Percentiles rank a stretch among this genome's conserved stretches.
phyloP scores from a whole-genome alignment of 2,329 filamentous ascomycete genomes.

The Coniochaeta sp. region DNA sequence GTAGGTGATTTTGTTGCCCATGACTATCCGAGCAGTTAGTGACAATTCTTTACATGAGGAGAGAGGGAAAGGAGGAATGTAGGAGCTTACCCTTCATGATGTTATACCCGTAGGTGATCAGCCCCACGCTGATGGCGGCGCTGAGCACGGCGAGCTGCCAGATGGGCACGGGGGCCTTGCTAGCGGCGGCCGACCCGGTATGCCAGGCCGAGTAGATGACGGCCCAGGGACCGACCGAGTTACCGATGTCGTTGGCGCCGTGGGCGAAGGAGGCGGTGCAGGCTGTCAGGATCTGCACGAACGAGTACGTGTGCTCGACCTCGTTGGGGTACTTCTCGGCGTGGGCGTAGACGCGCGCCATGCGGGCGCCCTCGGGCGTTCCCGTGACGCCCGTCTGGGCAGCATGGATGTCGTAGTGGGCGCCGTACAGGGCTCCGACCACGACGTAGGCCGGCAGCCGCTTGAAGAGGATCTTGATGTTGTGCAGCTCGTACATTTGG shows the following conservation, averaged over 20 bases:
- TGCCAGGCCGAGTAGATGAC: constrained; percentile 62
- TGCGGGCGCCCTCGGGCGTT: constrained; percentile 66
- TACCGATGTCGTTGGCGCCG: constrained; percentile 71
- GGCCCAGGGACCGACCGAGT: constrained; percentile 63
- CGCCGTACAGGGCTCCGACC: constrained; percentile 60
- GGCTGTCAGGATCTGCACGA: constrained; percentile 59
- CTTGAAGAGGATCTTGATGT: constrained; percentile 55
- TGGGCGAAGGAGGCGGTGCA: constrained; percentile 69
- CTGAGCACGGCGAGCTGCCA: constrained; percentile 72
- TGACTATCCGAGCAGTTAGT: constrained; percentile 40
- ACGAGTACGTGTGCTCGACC: constrained; percentile 63
- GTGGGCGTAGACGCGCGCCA: constrained; percentile 58
- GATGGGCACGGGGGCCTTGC: constrained; percentile 60
- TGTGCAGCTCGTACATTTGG: constrained; percentile 66
- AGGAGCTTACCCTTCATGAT: constrained; percentile 66
- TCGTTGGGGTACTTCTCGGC: constrained; percentile 63
- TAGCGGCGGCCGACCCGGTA: constrained; percentile 50
- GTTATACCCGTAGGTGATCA: constrained; percentile 73
- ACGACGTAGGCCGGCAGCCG: constrained; percentile 63
- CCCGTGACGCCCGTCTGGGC: constrained; percentile 64
- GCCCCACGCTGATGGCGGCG: constrained; percentile 55
- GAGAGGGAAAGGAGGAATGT: neutral
- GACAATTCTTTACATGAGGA: neutral
- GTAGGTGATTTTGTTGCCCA: constrained; percentile 76
- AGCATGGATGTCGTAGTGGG: constrained; percentile 76